These are phyloP conservation scores for Fagus sylvatica DNA, from an alignment of 306 rosid species.

Conservation along the genomic window DNA sequence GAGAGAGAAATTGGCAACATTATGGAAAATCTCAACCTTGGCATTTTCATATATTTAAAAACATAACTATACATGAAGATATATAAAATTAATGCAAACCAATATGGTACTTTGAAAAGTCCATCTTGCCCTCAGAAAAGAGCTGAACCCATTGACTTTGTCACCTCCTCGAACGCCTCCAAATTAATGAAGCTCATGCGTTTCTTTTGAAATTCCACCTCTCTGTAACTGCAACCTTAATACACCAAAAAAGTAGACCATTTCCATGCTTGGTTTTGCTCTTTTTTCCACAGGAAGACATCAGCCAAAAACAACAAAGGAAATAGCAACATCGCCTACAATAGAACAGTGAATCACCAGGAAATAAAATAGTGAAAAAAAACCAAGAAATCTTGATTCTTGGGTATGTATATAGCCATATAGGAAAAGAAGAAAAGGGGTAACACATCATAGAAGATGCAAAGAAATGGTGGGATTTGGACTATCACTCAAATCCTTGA, in stretches of 20 bases:
- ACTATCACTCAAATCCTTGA: not conserved
- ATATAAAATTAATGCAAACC: conserved; percentile 20
- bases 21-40: not conserved
- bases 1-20: conserved; percentile 8
- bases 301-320: conserved; percentile 62
- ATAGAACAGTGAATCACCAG: not conserved
- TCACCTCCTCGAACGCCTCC: conserved; percentile 39
- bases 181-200: conserved; percentile 73
- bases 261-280: conserved; percentile 81
- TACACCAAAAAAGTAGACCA: conserved; percentile 35
- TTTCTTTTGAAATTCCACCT: conserved; percentile 51
- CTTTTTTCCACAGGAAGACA: conserved; percentile 13
- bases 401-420: not conserved
- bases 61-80: conserved; percentile 31
- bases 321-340: conserved; percentile 36
- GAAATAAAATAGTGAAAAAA: not conserved
- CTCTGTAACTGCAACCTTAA: conserved; percentile 30
- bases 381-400: conserved; percentile 2
- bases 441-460: conserved; percentile 3
- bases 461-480: conserved; percentile 13
- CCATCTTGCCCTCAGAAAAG: conserved; percentile 32
- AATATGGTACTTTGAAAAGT: conserved; percentile 16
- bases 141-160: conserved; percentile 15
- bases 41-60: conserved; percentile 21
- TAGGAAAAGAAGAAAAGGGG: conserved; percentile 13